Base-by-base conservation (phyloP, 2,329 filamentous ascomycete species). In the Blumeriella jaapii region DNA sequence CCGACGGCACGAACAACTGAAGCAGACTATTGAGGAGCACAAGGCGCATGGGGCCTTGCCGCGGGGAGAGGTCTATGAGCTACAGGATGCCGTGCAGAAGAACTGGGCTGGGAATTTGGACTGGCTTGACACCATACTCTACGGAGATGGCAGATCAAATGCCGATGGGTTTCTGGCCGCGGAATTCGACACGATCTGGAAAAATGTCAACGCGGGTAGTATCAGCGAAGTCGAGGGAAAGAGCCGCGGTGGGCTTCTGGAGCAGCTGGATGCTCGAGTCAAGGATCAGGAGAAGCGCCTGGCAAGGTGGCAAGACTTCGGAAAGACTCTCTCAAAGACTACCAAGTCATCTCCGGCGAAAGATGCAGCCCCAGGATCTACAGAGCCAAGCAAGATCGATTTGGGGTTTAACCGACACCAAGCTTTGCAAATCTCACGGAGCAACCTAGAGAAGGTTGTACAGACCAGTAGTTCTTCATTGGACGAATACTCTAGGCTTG, bases 71-170 rank as follows among this genome's bases (percentile, higher is more conserved):
- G 65, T 5, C 56, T 59, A 65, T 24, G 55, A 60, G 3, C 60
- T 84, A 38, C 68, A 77, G 47, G 71, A 69, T 26, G 65, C 69
- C 2, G 61, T 86, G 18, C 67, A 69, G 22, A 75, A 77, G 41
- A 83, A 85, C 46, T 94, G 86, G 86, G 66, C 82, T 10, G 86
- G 84, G 2, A 74, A 78, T 50, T 71, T 78, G 40, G 69, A 73
- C 37, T 89, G 85, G 78, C 68, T 83, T 48, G 70, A 83, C 30
- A 65, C 73, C 2, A 60, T 94, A 13, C 55, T 91, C 0, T 66
- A 78, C 32, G 82, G 82, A 2, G 78, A 83, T 29, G 62, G 64
- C 13, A 62, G 62, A 6, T 59, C 64, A 2, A 62, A 62, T 16
- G 69, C 64, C 19, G 79, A 82, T 41, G 68, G 65, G 0, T 61